Conservation (phyloP, 176 grass and related monocot genomes). For the Luzula sylvatica region DNA sequence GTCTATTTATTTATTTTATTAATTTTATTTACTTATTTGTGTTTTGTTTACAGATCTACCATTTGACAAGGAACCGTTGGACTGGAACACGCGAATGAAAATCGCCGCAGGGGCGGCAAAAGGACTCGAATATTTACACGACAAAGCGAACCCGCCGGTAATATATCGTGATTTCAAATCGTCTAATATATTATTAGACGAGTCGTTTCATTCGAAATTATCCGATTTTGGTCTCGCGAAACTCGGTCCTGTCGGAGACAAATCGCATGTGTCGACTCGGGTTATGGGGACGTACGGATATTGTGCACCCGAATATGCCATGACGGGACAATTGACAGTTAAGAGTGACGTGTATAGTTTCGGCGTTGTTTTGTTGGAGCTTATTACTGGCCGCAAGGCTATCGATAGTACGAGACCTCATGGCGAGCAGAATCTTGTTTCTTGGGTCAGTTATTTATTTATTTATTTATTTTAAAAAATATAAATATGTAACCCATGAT, state of each 20-base stretch:
- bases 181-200: slow-evolving; percentile 70
- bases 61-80: slow-evolving; percentile 58
- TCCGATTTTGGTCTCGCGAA: slow-evolving; percentile 88
- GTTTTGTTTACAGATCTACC: slow-evolving; percentile 46
- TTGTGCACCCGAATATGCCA: slow-evolving; percentile 78
- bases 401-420: slow-evolving; percentile 62
- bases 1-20: no score
- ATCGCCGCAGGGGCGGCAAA: slow-evolving; percentile 81
- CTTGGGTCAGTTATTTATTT: slow-evolving; percentile 52
- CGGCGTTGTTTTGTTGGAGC: slow-evolving; percentile 70
- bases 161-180: slow-evolving; percentile 89
- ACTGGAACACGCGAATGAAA: slow-evolving; percentile 80
- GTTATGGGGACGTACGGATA: slow-evolving; percentile 92
- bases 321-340: slow-evolving; percentile 72
- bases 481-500: no score
- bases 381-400: slow-evolving; percentile 75
- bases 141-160: slow-evolving; percentile 81
- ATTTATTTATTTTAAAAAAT: no score
- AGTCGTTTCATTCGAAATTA: slow-evolving; percentile 59
- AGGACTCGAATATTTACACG: slow-evolving; percentile 81
- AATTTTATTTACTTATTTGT: no score
- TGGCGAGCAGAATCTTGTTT: slow-evolving; percentile 78
- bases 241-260: slow-evolving; percentile 72
- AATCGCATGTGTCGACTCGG: slow-evolving; percentile 77
- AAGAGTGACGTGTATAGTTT: slow-evolving; percentile 85